Conservation (phyloP, 2,329 filamentous ascomycete genomes). For the Aspergillus quadrilineatus region DNA sequence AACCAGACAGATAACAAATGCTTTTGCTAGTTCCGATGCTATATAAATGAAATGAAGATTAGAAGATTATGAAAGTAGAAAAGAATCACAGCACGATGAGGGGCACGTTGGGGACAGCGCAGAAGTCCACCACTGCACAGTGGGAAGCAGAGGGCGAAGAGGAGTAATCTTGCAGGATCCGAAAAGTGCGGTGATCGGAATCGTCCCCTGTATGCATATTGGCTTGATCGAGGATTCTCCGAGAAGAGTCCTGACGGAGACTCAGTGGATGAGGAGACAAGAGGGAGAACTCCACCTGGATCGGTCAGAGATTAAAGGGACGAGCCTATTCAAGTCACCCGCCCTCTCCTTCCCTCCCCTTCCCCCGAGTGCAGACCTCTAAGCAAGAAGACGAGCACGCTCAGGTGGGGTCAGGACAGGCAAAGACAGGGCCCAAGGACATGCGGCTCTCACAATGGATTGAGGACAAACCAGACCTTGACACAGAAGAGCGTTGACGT, state of each 20-base stretch:
- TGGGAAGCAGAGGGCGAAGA: slow-evolving; percentile 3
- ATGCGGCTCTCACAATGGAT: slow-evolving; percentile 20
- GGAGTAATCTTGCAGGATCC: slow-evolving; percentile 12
- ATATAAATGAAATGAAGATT: not conserved
- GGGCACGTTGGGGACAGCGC: slow-evolving; percentile 19
- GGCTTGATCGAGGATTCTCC: slow-evolving; percentile 8
- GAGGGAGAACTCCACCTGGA: slow-evolving; percentile 1
- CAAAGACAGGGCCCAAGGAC: slow-evolving; percentile 1
- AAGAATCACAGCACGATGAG: slow-evolving; percentile 12
- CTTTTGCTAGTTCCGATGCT: not conserved
- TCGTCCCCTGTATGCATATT: slow-evolving; percentile 20
- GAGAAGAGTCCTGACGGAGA: not conserved
- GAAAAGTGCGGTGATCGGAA: slow-evolving; percentile 18
- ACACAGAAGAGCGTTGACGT: slow-evolving; percentile 27
- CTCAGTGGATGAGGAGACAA: not conserved
- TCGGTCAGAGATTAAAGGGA: slow-evolving; percentile 2
- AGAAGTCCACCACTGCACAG: slow-evolving; percentile 15
- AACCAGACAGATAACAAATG: not conserved
- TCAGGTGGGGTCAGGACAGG: slow-evolving; percentile 18
- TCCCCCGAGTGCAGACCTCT: slow-evolving; percentile 1
- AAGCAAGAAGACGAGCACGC: slow-evolving; percentile 4
- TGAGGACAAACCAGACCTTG: slow-evolving; percentile 11
- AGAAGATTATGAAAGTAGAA: not conserved
- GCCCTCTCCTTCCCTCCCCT: not conserved
- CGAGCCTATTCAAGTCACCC: slow-evolving; percentile 9